phyloP scores from a whole-genome alignment of 306 rosid species.

The Delonix regia region DNA sequence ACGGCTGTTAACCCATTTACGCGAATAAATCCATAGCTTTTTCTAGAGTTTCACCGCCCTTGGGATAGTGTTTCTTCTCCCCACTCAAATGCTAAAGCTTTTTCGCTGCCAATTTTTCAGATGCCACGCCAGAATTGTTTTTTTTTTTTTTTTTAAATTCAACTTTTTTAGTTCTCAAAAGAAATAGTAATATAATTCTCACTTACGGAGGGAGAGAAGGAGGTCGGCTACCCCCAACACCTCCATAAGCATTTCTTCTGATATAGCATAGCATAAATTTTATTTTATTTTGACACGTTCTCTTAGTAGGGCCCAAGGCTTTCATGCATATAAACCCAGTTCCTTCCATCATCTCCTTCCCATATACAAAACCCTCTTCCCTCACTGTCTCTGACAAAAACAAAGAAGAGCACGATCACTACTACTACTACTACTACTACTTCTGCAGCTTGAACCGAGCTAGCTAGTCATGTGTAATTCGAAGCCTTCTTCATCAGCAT shows the following conservation, averaged over 20 bases:
- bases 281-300: conserved; percentile 49
- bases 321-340: conserved; percentile 61
- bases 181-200: neutral
- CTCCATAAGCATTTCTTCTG: conserved; percentile 38
- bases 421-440: neutral
- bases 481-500: conserved; percentile 66
- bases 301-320: conserved; percentile 32
- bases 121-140: conserved; percentile 27
- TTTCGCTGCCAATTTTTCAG: neutral
- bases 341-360: conserved; percentile 43
- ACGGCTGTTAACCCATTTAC: conserved; percentile 43
- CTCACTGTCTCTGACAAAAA: conserved; percentile 12
- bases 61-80: conserved; percentile 25
- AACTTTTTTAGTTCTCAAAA: neutral
- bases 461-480: conserved; percentile 63
- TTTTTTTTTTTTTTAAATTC: no score
- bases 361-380: conserved; percentile 37
- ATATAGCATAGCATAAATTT: conserved; percentile 13
- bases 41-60: conserved; percentile 29
- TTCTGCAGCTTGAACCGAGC: conserved; percentile 27
- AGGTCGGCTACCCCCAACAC: conserved; percentile 42
- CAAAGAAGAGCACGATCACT: conserved; percentile 8
- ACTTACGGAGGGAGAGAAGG: conserved; percentile 37
- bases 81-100: conserved; percentile 19
- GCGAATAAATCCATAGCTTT: conserved; percentile 30